phyloP scores from a whole-genome alignment of 495 filamentous ascomycete genomes.

The Podospora australis region DNA sequence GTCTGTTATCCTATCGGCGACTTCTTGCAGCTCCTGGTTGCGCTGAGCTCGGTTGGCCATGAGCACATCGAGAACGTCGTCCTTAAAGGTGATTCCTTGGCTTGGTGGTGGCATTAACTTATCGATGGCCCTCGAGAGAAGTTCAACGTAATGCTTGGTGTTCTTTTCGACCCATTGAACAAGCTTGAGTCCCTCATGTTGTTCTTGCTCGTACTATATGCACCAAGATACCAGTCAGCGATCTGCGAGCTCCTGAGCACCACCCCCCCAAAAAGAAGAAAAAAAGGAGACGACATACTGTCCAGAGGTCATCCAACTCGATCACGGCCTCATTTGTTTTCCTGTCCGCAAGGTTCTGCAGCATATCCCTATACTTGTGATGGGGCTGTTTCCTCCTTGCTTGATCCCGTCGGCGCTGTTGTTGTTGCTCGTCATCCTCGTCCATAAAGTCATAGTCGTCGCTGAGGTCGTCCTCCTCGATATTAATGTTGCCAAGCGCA shows the following conservation, averaged over 20 bases:
- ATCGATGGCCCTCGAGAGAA: slow-evolving; percentile 83
- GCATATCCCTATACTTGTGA: slow-evolving; percentile 83
- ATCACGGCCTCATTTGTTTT: slow-evolving; percentile 67
- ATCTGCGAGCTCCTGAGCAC: no score
- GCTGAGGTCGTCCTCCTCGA: slow-evolving; percentile 81
- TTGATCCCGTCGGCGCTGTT: slow-evolving; percentile 39
- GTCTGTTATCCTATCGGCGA: slow-evolving; percentile 62
- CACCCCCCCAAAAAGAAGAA: no score
- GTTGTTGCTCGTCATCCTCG: slow-evolving; percentile 60
- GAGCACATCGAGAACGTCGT: slow-evolving; percentile 94
- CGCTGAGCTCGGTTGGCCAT: slow-evolving; percentile 84
- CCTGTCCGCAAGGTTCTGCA: slow-evolving; percentile 83
- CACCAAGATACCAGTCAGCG: no score
- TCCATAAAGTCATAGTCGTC: slow-evolving; percentile 96
- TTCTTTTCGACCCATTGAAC: slow-evolving; percentile 83
- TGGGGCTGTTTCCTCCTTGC: slow-evolving; percentile 37
- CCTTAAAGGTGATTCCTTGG: slow-evolving; percentile 81
- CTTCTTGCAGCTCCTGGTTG: slow-evolving; percentile 66
- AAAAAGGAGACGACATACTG: slow-evolving; percentile 47
- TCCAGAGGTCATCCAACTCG: slow-evolving; percentile 79
- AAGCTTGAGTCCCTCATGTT: slow-evolving; percentile 65
- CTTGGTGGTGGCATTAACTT: slow-evolving; percentile 75
- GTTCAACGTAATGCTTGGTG: slow-evolving; percentile 90
- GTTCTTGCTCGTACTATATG: slow-evolving; percentile 63
- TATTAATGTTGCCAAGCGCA: slow-evolving; percentile 74